Percentiles rank a stretch among this genome's conserved stretches.
Evolutionary conservation across 495 filamentous ascomycete genomes (phyloP).

Genomic region (Hypoxylon trugodes): DNA sequence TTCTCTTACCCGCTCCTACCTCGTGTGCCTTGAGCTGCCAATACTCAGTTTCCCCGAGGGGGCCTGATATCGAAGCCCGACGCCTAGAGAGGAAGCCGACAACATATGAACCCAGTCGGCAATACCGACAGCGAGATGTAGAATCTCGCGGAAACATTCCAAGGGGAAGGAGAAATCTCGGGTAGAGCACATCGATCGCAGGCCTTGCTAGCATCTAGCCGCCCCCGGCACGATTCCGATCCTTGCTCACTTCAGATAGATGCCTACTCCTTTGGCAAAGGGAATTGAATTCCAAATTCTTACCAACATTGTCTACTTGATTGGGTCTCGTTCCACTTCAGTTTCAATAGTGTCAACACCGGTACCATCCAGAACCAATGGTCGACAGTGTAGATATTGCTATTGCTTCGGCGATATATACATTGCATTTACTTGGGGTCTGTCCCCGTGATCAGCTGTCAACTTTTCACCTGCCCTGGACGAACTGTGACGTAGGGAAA

Average conservation of each 20-base stretch:
- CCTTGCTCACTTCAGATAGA: not conserved
- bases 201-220: too few species aligned
- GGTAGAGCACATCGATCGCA: too few species aligned
- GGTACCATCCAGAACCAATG: constrained; percentile 12
- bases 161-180: too few species aligned
- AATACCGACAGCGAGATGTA: too few species aligned
- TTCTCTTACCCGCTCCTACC: too few species aligned
- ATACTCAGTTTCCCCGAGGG: too few species aligned
- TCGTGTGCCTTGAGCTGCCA: too few species aligned
- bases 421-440: not conserved
- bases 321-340: not conserved
- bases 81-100: too few species aligned
- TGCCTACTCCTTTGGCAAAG: not conserved
- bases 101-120: too few species aligned
- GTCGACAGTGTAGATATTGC: constrained; percentile 1
- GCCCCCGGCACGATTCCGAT: not conserved
- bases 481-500: constrained; percentile 3
- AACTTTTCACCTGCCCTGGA: not conserved
- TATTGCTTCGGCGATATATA: not conserved
- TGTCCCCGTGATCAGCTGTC: not conserved
- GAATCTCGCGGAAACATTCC: too few species aligned
- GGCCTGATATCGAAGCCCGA: too few species aligned
- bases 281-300: not conserved
- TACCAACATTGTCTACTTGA: not conserved
- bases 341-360: not conserved